Percentiles rank a stretch among this genome's conserved stretches.
phyloP scores from a whole-genome alignment of 805 yeast species.

The Groenewaldozyma tartarivorans region DNA sequence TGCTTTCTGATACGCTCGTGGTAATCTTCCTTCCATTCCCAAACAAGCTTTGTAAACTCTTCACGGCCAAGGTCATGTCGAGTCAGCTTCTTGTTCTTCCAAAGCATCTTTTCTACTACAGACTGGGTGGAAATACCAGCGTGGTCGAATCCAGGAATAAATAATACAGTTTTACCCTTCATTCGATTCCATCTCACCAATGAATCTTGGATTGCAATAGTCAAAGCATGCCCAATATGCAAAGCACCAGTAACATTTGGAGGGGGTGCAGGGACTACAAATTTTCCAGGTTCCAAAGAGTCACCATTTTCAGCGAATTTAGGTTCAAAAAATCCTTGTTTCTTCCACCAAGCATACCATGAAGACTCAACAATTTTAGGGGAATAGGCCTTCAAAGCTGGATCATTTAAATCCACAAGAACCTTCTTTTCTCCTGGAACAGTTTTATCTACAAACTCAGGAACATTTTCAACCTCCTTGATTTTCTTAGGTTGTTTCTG shows the following conservation, averaged over 20 bases:
- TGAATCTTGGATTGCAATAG: conserved; percentile 90
- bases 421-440: conserved; percentile 85
- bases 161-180: conserved; percentile 91
- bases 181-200: conserved; percentile 90
- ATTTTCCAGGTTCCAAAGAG: conserved; percentile 70
- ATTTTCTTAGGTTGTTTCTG: conserved; percentile 50
- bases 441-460: conserved; percentile 82
- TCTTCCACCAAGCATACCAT: conserved; percentile 97
- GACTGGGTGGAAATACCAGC: conserved; percentile 99
- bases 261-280: conserved; percentile 96
- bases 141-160: conserved; percentile 95
- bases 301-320: conserved; percentile 68
- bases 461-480: conserved; percentile 58
- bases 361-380: conserved; percentile 91
- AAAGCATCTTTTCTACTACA: conserved; percentile 91
- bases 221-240: conserved; percentile 97
- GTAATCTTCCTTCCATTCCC: conserved; percentile 98
- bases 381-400: conserved; percentile 86
- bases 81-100: conserved; percentile 80
- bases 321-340: conserved; percentile 82
- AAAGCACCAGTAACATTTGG: conserved; percentile 98
- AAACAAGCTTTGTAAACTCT: conserved; percentile 73
- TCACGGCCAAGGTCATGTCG: conserved; percentile 96
- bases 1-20: conserved; percentile 79
- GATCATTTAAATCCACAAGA: conserved; percentile 79